Evolutionary conservation across 2,329 filamentous ascomycete genomes (phyloP).

Genomic region (Parafenestella ontariensis): DNA sequence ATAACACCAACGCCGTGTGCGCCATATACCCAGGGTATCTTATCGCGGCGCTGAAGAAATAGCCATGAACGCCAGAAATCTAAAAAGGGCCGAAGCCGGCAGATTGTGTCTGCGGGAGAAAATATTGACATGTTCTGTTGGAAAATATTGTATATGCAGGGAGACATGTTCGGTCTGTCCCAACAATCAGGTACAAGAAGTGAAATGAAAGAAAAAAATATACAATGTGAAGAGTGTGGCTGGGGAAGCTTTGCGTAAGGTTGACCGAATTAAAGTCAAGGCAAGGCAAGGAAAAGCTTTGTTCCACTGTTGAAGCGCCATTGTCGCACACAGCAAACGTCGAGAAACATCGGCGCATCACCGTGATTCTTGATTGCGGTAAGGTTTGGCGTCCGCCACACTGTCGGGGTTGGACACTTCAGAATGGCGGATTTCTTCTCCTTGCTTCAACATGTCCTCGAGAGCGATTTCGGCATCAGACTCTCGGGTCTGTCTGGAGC

Average conservation of each 20-base stretch:
- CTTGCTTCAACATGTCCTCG: constrained; percentile 13
- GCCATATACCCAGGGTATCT: constrained; percentile 2
- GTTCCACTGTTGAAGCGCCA: constrained; percentile 3
- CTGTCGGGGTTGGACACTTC: constrained; percentile 1
- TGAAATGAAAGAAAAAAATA: neutral
- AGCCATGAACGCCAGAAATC: neutral
- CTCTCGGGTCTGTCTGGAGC: constrained; percentile 9
- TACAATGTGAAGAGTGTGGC: neutral
- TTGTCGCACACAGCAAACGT: constrained; percentile 3
- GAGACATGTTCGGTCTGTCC: neutral
- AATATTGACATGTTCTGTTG: neutral
- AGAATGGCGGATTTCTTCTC: constrained; percentile 1
- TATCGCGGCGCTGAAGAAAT: neutral
- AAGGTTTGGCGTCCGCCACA: neutral
- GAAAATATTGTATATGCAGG: neutral
- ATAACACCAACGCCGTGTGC: neutral
- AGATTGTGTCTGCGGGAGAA: neutral
- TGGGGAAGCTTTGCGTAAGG: neutral
- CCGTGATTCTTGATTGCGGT: neutral
- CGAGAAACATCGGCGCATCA: constrained; percentile 8
- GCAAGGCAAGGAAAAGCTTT: neutral
- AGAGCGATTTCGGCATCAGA: constrained; percentile 14
- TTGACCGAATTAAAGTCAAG: too few species aligned
- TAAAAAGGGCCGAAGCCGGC: neutral
- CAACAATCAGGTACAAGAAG: neutral